Conservation (phyloP, 306 rosid species). For the Pyrus pyrifolia region DNA sequence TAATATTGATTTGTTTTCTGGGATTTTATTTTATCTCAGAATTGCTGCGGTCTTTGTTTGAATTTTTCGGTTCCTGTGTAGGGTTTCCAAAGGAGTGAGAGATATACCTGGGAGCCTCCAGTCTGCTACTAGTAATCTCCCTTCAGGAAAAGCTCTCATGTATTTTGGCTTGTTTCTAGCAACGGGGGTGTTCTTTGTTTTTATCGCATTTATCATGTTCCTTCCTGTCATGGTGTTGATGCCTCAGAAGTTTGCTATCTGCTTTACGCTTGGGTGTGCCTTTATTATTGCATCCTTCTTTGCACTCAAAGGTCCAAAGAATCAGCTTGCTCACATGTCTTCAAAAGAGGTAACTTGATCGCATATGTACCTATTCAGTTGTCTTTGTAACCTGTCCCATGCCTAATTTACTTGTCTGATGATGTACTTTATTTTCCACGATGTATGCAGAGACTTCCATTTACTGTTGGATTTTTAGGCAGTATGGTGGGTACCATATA, state of each 20-base stretch:
- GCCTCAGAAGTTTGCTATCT: slow-evolving; percentile 91
- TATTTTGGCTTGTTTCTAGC: slow-evolving; percentile 77
- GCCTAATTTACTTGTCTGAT: neutral
- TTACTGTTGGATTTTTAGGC: slow-evolving; percentile 69
- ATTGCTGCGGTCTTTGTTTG: neutral
- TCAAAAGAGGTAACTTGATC: slow-evolving; percentile 63
- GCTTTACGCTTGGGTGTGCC: slow-evolving; percentile 88
- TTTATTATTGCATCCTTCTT: slow-evolving; percentile 81
- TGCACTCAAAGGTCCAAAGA: slow-evolving; percentile 79
- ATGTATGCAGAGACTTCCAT: slow-evolving; percentile 76
- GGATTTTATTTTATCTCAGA: neutral
- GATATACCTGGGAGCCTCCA: slow-evolving; percentile 80
- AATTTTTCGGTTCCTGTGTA: slow-evolving; percentile 21
- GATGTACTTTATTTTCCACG: slow-evolving; percentile 12
- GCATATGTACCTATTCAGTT: slow-evolving; percentile 3
- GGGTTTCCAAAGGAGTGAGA: slow-evolving; percentile 95
- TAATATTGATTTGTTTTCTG: neutral
- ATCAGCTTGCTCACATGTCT: slow-evolving; percentile 73
- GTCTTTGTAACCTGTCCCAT: neutral
- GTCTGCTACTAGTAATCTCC: slow-evolving; percentile 73
- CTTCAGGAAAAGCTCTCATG: slow-evolving; percentile 88
- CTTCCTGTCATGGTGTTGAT: slow-evolving; percentile 84
- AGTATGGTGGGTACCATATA: slow-evolving; percentile 85
- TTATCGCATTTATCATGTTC: slow-evolving; percentile 86
- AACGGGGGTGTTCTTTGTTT: slow-evolving; percentile 78